Percentiles rank a stretch among this genome's conserved stretches.
Conservation (phyloP, 345 rosid species). For the Eucalyptus tenuipes region DNA sequence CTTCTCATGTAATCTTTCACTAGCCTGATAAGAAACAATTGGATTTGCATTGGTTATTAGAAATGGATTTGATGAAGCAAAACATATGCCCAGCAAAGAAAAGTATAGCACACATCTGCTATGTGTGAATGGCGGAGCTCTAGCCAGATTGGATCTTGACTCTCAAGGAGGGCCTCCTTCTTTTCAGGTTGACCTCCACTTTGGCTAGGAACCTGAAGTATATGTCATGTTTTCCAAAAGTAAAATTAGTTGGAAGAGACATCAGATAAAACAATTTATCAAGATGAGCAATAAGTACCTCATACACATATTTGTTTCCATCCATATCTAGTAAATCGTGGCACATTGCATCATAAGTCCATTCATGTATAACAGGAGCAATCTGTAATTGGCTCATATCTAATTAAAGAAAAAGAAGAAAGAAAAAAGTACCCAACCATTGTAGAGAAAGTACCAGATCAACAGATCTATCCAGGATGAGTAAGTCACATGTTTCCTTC, state of each 20-base stretch:
- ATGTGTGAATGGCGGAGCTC: slow-evolving; percentile 92
- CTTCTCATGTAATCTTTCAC: slow-evolving; percentile 85
- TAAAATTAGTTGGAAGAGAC: neutral
- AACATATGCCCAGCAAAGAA: neutral
- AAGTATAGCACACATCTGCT: slow-evolving; percentile 58
- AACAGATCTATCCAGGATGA: slow-evolving; percentile 83
- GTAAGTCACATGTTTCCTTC: slow-evolving; percentile 75
- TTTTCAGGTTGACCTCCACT: slow-evolving; percentile 53
- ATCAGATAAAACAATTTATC: neutral
- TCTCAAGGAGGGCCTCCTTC: slow-evolving; percentile 77
- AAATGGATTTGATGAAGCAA: neutral
- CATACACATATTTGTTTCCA: slow-evolving; percentile 61
- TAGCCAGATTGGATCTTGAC: slow-evolving; percentile 83
- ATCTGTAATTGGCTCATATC: slow-evolving; percentile 32
- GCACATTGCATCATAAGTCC: slow-evolving; percentile 99
- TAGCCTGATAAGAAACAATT: slow-evolving; percentile 45
- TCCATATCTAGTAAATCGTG: slow-evolving; percentile 92
- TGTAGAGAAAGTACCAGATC: slow-evolving; percentile 51
- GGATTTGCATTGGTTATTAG: neutral
- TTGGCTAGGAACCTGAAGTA: slow-evolving; percentile 63
- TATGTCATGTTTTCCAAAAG: neutral
- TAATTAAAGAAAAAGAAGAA: neutral
- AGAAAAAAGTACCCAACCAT: neutral
- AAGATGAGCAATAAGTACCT: slow-evolving; percentile 26
- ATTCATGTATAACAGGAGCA: slow-evolving; percentile 94